These are phyloP conservation scores for Mycothermus thermophilus DNA, from an alignment of 495 filamentous ascomycete species.

Conservation along the genomic window DNA sequence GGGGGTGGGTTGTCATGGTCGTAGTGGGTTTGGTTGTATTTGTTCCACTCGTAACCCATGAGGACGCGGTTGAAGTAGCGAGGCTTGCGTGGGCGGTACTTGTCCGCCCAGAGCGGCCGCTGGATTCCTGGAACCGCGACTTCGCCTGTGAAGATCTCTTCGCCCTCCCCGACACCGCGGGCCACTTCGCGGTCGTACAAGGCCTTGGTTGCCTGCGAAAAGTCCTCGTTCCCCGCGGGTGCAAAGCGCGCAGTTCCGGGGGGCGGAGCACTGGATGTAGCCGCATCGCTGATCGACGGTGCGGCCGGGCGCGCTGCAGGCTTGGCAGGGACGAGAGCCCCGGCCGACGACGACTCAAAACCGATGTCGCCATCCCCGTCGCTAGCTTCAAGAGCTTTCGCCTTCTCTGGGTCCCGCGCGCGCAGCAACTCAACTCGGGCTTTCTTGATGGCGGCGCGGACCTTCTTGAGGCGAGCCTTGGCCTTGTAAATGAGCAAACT, in stretches of 20 bases:
- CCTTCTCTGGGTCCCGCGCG: slow-evolving; percentile 58
- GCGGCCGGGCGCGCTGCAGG: slow-evolving; percentile 12
- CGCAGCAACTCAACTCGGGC: slow-evolving; percentile 54
- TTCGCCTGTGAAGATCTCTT: slow-evolving; percentile 91
- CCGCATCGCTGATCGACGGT: slow-evolving; percentile 14
- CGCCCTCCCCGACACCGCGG: slow-evolving; percentile 79
- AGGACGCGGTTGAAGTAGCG: slow-evolving; percentile 96
- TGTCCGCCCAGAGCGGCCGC: slow-evolving; percentile 72
- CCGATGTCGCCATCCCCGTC: slow-evolving; percentile 12
- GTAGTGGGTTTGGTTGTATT: slow-evolving; percentile 99
- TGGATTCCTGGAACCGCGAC: slow-evolving; percentile 54
- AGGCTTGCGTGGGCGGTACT: slow-evolving; percentile 85
- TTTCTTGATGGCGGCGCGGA: slow-evolving; percentile 66
- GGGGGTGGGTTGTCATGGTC: slow-evolving; percentile 97
- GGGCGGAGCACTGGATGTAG: slow-evolving; percentile 26
- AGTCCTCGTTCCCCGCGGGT: slow-evolving; percentile 63
- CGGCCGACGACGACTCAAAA: slow-evolving; percentile 2
- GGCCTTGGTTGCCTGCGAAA: slow-evolving; percentile 80
- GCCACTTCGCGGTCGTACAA: slow-evolving; percentile 89
- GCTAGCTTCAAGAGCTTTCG: slow-evolving; percentile 34
- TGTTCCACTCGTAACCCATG: slow-evolving; percentile 99
- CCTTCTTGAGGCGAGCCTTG: slow-evolving; percentile 66
- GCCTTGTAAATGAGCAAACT: slow-evolving; percentile 84
- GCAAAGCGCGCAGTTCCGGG: slow-evolving; percentile 60
- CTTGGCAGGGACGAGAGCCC: slow-evolving; percentile 7